Evolutionary conservation across 306 rosid species (phyloP).

Genomic region (Sicyos baderoa): DNA sequence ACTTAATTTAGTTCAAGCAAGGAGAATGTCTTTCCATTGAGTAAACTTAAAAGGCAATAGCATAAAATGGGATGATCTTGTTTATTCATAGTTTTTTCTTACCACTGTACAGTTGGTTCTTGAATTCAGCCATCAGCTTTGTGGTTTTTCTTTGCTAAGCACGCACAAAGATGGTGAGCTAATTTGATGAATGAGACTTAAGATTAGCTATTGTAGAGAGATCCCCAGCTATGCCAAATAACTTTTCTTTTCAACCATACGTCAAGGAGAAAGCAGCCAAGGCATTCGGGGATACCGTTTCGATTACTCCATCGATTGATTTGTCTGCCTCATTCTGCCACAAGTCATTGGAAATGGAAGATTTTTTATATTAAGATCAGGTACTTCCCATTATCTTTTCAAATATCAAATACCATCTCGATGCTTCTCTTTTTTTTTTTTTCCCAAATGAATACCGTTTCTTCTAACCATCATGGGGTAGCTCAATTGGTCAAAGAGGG

Average conservation of each 20-base stretch:
- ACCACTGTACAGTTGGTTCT: slow-evolving; percentile 25
- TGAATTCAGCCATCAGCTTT: slow-evolving; percentile 14
- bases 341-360: slow-evolving; percentile 31
- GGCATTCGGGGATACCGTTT: slow-evolving; percentile 5
- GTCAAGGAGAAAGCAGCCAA: slow-evolving; percentile 16
- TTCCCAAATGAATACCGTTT: not conserved
- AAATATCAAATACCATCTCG: slow-evolving; percentile 12
- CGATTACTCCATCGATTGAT: slow-evolving; percentile 1
- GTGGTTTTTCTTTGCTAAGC: slow-evolving; percentile 11
- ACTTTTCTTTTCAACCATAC: slow-evolving; percentile 18
- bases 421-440: not conserved
- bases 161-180: slow-evolving; percentile 31
- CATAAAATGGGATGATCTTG: slow-evolving; percentile 23
- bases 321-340: slow-evolving; percentile 27
- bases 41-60: slow-evolving; percentile 12
- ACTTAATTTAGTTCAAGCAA: slow-evolving; percentile 31
- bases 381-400: slow-evolving; percentile 24
- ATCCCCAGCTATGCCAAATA: slow-evolving; percentile 4
- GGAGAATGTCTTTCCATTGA: slow-evolving; percentile 17
- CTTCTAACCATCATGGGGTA: not conserved
- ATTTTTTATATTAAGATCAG: slow-evolving; percentile 35
- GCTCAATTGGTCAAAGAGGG: too few species aligned
- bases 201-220: slow-evolving; percentile 6
- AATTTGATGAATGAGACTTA: slow-evolving; percentile 29
- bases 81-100: not conserved